Evolutionary conservation across 2,329 filamentous ascomycete species (phyloP), one percentile per base, ranked within the genome.

Genomic region (Metarhizium robertsii): DNA sequence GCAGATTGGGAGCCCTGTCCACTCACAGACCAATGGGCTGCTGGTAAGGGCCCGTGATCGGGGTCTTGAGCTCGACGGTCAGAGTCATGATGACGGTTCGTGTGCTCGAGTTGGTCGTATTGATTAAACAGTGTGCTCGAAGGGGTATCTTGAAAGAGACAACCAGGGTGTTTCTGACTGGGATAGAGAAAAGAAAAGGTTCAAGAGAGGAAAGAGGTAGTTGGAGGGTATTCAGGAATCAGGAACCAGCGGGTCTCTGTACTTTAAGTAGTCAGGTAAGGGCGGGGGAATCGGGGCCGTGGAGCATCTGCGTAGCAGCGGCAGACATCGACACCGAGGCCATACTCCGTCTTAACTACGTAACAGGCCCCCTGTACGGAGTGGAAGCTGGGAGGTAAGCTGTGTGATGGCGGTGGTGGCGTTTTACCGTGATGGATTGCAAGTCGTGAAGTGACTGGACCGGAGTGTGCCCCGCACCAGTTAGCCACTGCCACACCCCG

Each of bases 1-100:
- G 11, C 14, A 40, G 38, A 13, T 5, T 40, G 11, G 38, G 14
- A 40, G 38, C 14, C 14, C 38, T 40, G 13, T 32, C 18, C 25
- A 72, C 81, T 69, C 73, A 85, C 81, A 85, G 73, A 69, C 81
- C 81, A 57, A 79, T 83, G 61, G 81, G 81, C 65, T 85, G 81
- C 65, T 75, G 71, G 69, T 80, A 81, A 59, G 70, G 46, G 68
- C 81, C 86, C 63, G 83, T 82, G 62, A 81, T 60, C 57, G 87
- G 86, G 64, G 86, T 89, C 74, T 84, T 81, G 65, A 90, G 79
- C 69, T 85, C 78, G 61, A 79, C 73, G 55, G 77, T 78, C 64
- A 84, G 65, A 71, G 71, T 59, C 75, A 77, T 78, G 60, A 50
- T 69, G 66, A 52, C 49, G 40, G 20, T 30, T n/a, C 25, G 6